These are phyloP conservation scores for Calocybe indica DNA, from an alignment of 768 basidiomycete species.

Conservation along the genomic window DNA sequence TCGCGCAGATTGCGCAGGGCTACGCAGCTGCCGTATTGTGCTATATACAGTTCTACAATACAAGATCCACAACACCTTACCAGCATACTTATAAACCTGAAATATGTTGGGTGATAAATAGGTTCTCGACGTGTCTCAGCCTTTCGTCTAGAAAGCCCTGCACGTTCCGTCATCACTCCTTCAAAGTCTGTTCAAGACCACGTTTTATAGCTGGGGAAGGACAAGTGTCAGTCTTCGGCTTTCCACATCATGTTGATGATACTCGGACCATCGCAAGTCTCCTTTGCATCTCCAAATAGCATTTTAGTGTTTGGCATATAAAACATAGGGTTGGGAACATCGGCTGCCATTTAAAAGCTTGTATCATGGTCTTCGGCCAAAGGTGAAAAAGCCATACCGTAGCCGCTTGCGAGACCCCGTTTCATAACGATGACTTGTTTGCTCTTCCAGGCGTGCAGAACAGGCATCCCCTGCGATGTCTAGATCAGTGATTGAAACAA, in stretches of 20 bases:
- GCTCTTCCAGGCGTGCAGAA: constrained; percentile 89
- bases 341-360: constrained; percentile 40
- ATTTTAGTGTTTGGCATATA: constrained; percentile 88
- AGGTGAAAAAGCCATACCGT: constrained; percentile 43
- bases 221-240: constrained; percentile 4
- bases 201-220: constrained; percentile 47
- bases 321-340: constrained; percentile 93
- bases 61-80: no score
- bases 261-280: constrained; percentile 74
- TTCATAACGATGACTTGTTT: constrained; percentile 93
- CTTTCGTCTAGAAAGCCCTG: neutral
- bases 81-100: no score
- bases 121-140: no score
- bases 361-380: neutral
- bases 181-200: constrained; percentile 35
- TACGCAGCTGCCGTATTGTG: no score
- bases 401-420: constrained; percentile 82
- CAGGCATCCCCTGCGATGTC: constrained; percentile 71
- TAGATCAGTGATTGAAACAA: neutral
- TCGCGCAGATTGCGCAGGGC: no score
- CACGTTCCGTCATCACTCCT: constrained; percentile 1
- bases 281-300: constrained; percentile 90
- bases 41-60: no score
- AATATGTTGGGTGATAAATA: no score
- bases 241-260: neutral